Conservation (phyloP, 768 basidiomycete genomes). For the Punctularia strigosozonata region DNA sequence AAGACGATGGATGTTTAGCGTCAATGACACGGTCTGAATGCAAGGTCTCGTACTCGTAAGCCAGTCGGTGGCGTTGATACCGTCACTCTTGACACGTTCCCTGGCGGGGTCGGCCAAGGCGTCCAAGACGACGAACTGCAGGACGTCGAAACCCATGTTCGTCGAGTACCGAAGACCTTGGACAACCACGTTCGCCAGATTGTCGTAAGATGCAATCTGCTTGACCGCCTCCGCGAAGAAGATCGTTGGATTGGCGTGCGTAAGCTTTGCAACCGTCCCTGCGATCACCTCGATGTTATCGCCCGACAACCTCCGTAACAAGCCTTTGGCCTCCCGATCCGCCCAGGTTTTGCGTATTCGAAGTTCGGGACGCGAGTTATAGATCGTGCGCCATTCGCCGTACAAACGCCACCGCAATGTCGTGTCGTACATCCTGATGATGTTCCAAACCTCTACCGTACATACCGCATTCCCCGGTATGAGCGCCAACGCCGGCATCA, state of each 20-base stretch:
- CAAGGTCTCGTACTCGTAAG: constrained; percentile 62
- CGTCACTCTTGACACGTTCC: constrained; percentile 80
- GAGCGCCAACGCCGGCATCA: constrained; percentile 81
- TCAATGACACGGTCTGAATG: not conserved
- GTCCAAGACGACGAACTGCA: constrained; percentile 80
- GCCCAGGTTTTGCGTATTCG: constrained; percentile 73
- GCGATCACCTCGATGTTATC: constrained; percentile 79
- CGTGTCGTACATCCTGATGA: constrained; percentile 70
- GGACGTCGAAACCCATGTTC: constrained; percentile 88
- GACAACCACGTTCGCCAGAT: constrained; percentile 80
- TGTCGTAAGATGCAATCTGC: constrained; percentile 95
- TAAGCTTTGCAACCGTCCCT: constrained; percentile 82
- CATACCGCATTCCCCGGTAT: constrained; percentile 80
- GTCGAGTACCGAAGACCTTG: constrained; percentile 84
- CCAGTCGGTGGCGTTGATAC: constrained; percentile 86
- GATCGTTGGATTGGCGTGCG: constrained; percentile 88
- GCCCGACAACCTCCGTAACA: constrained; percentile 77
- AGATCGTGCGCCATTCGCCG: constrained; percentile 85
- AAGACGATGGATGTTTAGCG: constrained; percentile 10
- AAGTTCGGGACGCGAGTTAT: constrained; percentile 69
- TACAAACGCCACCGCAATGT: constrained; percentile 83
- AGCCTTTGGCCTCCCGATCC: constrained; percentile 79
- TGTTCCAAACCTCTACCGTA: constrained; percentile 87
- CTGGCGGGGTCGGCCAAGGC: constrained; percentile 77
- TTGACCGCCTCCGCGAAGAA: constrained; percentile 83